Evolutionary conservation across 139 green algal species (phyloP), one percentile per base, ranked within the genome.

Genomic region (Closterium sp.): DNA sequence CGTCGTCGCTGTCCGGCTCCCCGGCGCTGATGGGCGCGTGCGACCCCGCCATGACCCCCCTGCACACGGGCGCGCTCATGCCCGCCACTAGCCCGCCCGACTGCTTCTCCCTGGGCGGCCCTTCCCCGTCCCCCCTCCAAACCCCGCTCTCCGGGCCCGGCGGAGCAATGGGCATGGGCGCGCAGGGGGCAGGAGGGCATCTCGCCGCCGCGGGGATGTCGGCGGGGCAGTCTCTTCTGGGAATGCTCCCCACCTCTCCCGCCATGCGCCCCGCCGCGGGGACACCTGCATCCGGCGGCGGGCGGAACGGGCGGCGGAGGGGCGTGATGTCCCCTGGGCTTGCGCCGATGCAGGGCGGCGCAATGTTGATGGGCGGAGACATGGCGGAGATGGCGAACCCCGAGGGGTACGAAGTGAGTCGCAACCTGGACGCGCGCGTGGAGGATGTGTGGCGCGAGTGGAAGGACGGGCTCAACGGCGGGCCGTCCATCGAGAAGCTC

Each of bases 381-480:
- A 76, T 76, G 85, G 85, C 28, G 33, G 85, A 88, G 25, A 38
- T 88, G 25, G 32, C 31, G 30, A 88, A 88, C 33, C 85, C 85
- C 31, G 85, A 33, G 31, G 85, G 85, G 33, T 88, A 88, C 85
- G 85, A 88, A 33, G 85, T 88, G 33, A 88, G 33, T 33, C 85
- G 85, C 33, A 88, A 33, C 34, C 25, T 33, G 9, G 85, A 88
- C 31, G 31, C 30, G 30, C 33, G 34, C 33, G 85, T 88, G 33
- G 31, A 31, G 31, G 85, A 88, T 30, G 85, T 88, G 33, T 88
- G 85, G 85, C 25, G 25, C 30, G 85, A 88, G 85, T 88, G 85
- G 85, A 88, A 88, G 85, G 31, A 88, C 16, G 85, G 85, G 30
- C 31, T 88, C 31, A 55, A 55, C 34, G 85, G 85, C 85, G 34